Evolutionary conservation across 2,329 filamentous ascomycete species (phyloP).

Genomic region (Byssochlamys sp.): DNA sequence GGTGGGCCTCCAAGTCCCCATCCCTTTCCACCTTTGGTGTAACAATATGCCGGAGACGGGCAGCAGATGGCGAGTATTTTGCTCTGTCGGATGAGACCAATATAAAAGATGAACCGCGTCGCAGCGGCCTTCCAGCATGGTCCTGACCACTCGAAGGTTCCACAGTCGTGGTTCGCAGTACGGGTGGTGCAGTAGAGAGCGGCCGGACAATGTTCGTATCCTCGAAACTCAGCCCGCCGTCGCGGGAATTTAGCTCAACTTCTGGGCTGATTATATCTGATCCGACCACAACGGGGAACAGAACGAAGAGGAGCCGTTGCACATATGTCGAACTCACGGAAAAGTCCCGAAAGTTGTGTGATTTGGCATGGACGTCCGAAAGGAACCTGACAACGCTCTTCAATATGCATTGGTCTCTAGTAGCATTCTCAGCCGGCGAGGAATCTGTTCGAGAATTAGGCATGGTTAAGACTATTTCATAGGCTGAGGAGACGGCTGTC

Average conservation of each 20-base stretch:
- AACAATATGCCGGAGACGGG: constrained; percentile 55
- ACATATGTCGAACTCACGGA: constrained; percentile 70
- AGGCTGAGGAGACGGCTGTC: background rate
- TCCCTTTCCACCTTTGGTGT: constrained; percentile 46
- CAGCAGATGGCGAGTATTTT: constrained; percentile 48
- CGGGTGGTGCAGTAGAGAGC: constrained; percentile 54
- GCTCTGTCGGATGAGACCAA: constrained; percentile 65
- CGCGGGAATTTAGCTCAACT: constrained; percentile 74
- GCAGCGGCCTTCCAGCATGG: constrained; percentile 53
- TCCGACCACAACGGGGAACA: constrained; percentile 83
- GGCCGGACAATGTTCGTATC: constrained; percentile 75
- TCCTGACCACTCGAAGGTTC: constrained; percentile 37
- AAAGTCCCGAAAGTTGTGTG: constrained; percentile 71
- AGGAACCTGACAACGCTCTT: constrained; percentile 71
- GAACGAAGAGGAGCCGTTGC: constrained; percentile 63
- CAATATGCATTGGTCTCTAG: constrained; percentile 56
- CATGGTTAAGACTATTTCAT: constrained; percentile 9
- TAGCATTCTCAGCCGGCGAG: constrained; percentile 31
- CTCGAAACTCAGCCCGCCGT: constrained; percentile 73
- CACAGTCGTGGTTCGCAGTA: constrained; percentile 63
- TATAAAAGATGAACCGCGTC: constrained; percentile 82
- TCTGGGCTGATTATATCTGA: constrained; percentile 74
- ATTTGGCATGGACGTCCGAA: constrained; percentile 66
- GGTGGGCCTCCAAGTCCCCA: constrained; percentile 49
- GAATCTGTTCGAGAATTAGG: constrained; percentile 8